Percentiles rank a stretch among this genome's conserved stretches.
phyloP scores from a whole-genome alignment of 1,284 basidiomycete genomes.

The Fomitopsis betulina region DNA sequence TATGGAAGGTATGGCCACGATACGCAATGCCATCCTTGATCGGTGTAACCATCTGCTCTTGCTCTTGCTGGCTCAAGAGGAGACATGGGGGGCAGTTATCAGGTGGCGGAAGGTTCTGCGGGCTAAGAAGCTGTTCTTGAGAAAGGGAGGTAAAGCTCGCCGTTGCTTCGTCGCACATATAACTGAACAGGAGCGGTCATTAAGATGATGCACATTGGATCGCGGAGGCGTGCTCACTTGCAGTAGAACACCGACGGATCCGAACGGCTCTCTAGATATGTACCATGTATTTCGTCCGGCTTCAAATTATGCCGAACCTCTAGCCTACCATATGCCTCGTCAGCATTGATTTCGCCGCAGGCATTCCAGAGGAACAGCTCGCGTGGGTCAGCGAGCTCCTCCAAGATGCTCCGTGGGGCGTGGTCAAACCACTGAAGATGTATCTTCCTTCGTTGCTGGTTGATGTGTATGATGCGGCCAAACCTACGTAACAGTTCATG shows the following conservation, averaged over 20 bases:
- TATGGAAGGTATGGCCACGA: constrained; percentile 42
- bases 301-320: constrained; percentile 26
- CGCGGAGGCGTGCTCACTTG: constrained; percentile 35
- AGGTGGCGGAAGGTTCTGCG: constrained; percentile 26
- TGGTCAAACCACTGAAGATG: constrained; percentile 74
- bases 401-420: constrained; percentile 49
- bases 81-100: constrained; percentile 51
- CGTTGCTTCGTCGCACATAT: constrained; percentile 22
- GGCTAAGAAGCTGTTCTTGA: constrained; percentile 5
- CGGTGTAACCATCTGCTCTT: constrained; percentile 20
- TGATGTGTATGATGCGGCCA: constrained; percentile 52
- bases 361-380: constrained; percentile 58
- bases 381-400: constrained; percentile 53
- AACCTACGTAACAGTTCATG: constrained; percentile 43
- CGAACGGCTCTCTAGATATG: background rate
- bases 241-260: constrained; percentile 46
- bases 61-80: constrained; percentile 24
- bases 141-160: constrained; percentile 29
- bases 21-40: constrained; percentile 38
- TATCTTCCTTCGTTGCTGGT: constrained; percentile 33
- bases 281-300: background rate
- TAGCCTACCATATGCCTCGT: constrained; percentile 41
- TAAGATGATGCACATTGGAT: background rate
- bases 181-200: constrained; percentile 13
- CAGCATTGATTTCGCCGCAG: constrained; percentile 43